These are phyloP conservation scores for Neonectria magnoliae DNA, from an alignment of 2,329 filamentous ascomycete species.

Conservation along the genomic window DNA sequence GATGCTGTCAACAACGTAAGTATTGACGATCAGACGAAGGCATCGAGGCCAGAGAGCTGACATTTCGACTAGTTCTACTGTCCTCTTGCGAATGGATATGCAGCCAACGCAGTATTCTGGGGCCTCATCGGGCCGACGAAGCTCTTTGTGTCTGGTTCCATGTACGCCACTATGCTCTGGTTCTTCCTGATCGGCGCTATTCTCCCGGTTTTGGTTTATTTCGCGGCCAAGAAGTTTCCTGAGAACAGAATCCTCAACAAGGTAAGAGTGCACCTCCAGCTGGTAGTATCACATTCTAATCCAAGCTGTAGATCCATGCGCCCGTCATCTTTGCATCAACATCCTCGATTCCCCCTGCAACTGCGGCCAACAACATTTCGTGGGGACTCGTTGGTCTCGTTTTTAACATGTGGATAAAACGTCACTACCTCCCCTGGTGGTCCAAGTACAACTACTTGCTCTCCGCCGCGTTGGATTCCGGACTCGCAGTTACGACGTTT, in stretches of 20 bases:
- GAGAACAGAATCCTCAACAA: not conserved
- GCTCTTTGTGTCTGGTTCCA: constrained; percentile 13
- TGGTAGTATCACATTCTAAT: not conserved
- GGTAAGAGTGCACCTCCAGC: not conserved
- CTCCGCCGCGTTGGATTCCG: constrained; percentile 52
- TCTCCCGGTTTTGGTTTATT: constrained; percentile 10
- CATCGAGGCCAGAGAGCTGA: constrained; percentile 59
- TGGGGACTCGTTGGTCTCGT: constrained; percentile 68
- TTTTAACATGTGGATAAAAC: constrained; percentile 67
- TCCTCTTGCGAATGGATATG: constrained; percentile 7
- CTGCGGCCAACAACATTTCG: constrained; percentile 66
- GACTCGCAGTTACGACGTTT: constrained; percentile 50
- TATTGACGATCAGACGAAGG: not conserved
- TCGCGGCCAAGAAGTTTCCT: not conserved
- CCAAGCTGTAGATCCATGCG: constrained; percentile 5
- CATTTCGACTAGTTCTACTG: constrained; percentile 51
- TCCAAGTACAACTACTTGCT: constrained; percentile 53
- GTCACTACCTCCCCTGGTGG: constrained; percentile 69
- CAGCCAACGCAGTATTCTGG: constrained; percentile 67
- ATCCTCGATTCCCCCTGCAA: constrained; percentile 60
- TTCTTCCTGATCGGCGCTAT: constrained; percentile 18
- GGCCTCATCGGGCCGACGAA: constrained; percentile 61
- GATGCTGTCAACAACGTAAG: constrained; percentile 27
- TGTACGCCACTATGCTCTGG: constrained; percentile 18
- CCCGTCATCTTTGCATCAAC: constrained; percentile 7